phyloP scores from a whole-genome alignment of 73 alveolate species.

The Stentor coeruleus region DNA sequence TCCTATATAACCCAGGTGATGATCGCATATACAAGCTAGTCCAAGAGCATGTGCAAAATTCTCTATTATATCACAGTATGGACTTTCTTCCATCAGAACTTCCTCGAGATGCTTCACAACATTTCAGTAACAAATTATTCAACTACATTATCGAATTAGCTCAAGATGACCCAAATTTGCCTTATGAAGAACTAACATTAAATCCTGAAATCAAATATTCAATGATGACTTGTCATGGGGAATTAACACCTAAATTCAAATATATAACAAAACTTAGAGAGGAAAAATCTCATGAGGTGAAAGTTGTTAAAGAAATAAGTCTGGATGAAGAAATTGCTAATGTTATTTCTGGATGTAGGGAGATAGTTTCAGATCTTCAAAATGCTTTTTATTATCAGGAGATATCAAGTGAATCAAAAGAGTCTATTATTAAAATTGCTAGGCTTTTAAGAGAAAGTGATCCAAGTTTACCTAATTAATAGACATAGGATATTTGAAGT shows the following conservation, averaged over 20 bases:
- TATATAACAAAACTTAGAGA: conserved; percentile 50
- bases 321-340: neutral
- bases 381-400: neutral
- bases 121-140: conserved; percentile 55
- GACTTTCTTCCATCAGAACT: conserved; percentile 84
- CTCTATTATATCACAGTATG: conserved; percentile 68
- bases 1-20: conserved; percentile 54
- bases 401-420: neutral
- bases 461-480: too few relatives aligned
- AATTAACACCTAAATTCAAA: conserved; percentile 45
- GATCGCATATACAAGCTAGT: conserved; percentile 41
- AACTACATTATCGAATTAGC: conserved; percentile 51
- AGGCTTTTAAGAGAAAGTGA: too few relatives aligned
- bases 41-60: conserved; percentile 34
- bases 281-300: neutral
- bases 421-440: neutral
- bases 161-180: conserved; percentile 36
- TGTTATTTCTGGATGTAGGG: neutral
- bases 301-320: neutral
- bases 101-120: conserved; percentile 83
- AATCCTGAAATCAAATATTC: conserved; percentile 55
- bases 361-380: neutral
- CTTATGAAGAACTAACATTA: conserved; percentile 49
- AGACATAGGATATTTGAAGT: too few relatives aligned
- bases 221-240: conserved; percentile 51